Base-by-base conservation (phyloP, 23 red algal species). In the Gracilaria gracilis region DNA sequence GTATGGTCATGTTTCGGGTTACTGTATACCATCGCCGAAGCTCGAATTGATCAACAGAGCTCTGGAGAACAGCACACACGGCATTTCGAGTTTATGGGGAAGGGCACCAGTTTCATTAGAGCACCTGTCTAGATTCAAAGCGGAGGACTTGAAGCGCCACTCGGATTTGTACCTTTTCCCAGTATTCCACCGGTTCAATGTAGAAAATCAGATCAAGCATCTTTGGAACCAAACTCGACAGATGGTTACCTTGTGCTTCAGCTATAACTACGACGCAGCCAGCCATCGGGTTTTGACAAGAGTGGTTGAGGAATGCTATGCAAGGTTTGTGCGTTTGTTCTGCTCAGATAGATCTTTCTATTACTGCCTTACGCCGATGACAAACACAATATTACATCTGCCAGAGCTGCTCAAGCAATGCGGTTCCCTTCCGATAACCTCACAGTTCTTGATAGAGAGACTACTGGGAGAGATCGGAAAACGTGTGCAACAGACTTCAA, bases 371-470 rank as follows among this genome's bases (percentile, higher is more conserved):
- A 80, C 76, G 1, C 76, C 76, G 4, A 80, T 7, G 5, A 80
- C 76, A 20, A 4, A 54, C 38, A 21, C 49, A 23, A 80, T 80
- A 13, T 32, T 80, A 25, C 49, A 80, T 57, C 25, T 80, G 2
- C 76, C 48, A 15, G 42, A 80, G 47, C 47, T 80, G 3, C 25
- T 80, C 1, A 61, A 80, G 19, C 19, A 80, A 38, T 80, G 76
- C 33, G 46, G 46, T 58, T 48, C 48, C 1, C 76, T 80, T 34
- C 76, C 33, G 32, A 58, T 34, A 2, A 61, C 32, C 0, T 80
- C 76, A 12, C 76, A 80, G 17, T 80, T 80, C 25, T 20, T 80
- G 8, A 48, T 80, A 1, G 76, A 80, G 28, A 80, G 76, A 80
- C 32, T 80, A 7, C 32, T 80, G 1, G 76, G 46, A 36, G 48